These are phyloP conservation scores for Przewalskia tangutica DNA, from an alignment of 257 asterid genomes.

Conservation along the genomic window DNA sequence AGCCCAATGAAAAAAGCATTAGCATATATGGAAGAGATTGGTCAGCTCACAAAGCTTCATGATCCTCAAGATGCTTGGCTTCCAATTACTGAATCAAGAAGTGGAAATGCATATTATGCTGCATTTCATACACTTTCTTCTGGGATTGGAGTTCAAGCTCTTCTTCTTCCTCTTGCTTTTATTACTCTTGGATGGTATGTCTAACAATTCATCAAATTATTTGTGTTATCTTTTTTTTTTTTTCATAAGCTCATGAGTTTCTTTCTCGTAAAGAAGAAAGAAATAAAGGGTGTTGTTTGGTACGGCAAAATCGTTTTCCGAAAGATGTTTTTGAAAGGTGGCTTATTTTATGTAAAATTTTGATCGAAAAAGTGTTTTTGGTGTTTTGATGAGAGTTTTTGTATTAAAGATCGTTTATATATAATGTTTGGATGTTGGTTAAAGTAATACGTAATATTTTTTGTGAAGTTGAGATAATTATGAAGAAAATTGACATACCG, in stretches of 20 bases:
- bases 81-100: conserved; percentile 77
- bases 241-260: not conserved
- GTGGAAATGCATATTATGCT: conserved; percentile 74
- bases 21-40: conserved; percentile 47
- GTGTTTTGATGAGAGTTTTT: not conserved
- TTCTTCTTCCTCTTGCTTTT: conserved; percentile 69
- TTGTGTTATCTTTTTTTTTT: not conserved
- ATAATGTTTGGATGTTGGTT: no score
- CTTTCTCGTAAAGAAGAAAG: no score
- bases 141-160: conserved; percentile 75
- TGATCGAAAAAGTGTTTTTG: not conserved
- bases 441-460: no score
- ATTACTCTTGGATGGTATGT: conserved; percentile 61
- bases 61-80: conserved; percentile 82
- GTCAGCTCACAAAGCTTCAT: conserved; percentile 54
- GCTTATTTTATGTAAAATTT: no score
- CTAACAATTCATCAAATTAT: not conserved
- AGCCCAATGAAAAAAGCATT: conserved; percentile 67
- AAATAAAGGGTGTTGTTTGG: not conserved
- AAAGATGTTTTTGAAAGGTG: no score
- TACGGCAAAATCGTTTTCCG: not conserved
- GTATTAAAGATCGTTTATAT: no score
- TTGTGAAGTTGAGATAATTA: no score
- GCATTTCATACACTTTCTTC: conserved; percentile 79
- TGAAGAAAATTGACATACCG: no score